Percentiles rank a stretch among this genome's conserved stretches.
These are phyloP conservation scores for Colletotrichum sp. DNA, from an alignment of 2,329 filamentous ascomycete genomes.

Conservation along the genomic window DNA sequence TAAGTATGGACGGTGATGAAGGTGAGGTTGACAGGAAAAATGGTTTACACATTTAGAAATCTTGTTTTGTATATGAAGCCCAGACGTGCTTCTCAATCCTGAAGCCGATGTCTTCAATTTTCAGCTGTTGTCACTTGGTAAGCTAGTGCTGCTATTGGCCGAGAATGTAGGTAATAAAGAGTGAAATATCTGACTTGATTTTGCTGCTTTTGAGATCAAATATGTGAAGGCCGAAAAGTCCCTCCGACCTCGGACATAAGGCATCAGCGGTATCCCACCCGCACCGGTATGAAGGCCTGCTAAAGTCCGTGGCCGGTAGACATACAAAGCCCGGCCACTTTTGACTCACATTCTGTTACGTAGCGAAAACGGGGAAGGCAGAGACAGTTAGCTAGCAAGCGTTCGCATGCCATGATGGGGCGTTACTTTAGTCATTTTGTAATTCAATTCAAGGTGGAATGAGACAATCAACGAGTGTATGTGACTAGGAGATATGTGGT, in stretches of 20 bases:
- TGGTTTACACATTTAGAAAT: neutral
- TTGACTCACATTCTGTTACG: neutral
- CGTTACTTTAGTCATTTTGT: neutral
- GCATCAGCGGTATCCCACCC: neutral
- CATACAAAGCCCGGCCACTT: neutral
- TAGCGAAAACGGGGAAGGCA: neutral
- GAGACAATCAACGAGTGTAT: neutral
- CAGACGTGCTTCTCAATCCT: neutral
- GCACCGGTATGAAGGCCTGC: neutral
- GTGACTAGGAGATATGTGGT: neutral
- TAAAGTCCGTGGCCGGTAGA: neutral
- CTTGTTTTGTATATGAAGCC: neutral
- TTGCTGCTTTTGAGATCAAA: neutral
- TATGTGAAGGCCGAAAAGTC: neutral
- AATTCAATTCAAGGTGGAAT: neutral
- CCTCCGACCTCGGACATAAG: neutral
- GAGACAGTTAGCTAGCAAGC: neutral
- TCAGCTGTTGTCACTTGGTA: neutral
- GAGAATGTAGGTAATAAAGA: neutral
- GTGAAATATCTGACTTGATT: neutral
- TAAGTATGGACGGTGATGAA: neutral
- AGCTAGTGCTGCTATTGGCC: neutral
- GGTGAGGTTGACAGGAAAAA: neutral
- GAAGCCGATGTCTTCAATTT: neutral
- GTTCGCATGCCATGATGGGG: neutral